Evolutionary conservation across 2,329 filamentous ascomycete genomes (phyloP).

Genomic region (Pyrenophora seminiperda): DNA sequence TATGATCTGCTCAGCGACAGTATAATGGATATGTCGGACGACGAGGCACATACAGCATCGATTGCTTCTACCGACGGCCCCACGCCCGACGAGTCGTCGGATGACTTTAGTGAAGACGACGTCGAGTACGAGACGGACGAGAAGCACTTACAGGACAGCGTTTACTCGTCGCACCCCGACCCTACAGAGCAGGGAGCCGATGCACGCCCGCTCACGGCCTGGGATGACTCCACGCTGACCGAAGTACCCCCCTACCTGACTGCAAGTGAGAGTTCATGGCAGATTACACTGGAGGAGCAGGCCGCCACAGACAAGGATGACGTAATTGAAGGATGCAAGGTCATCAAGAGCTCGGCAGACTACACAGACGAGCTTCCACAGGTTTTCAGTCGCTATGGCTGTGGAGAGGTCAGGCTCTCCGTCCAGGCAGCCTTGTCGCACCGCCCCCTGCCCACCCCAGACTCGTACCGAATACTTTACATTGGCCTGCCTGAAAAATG

Average conservation of each 20-base stretch:
- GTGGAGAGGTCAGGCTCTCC: conserved; percentile 34
- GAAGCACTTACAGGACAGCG: conserved; percentile 22
- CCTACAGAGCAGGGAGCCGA: conserved; percentile 22
- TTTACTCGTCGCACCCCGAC: conserved; percentile 29
- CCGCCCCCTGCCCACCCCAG: conserved; percentile 29
- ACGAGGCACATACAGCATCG: conserved; percentile 46
- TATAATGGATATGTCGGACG: conserved; percentile 41
- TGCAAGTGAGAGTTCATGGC: conserved; percentile 25
- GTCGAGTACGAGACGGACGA: conserved; percentile 36
- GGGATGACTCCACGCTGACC: conserved; percentile 39
- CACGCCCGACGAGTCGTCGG: conserved; percentile 42
- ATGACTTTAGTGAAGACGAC: conserved; percentile 39
- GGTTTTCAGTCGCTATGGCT: conserved; percentile 35
- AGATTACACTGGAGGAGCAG: conserved; percentile 36
- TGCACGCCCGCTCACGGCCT: conserved; percentile 20
- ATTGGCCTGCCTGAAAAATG: conserved; percentile 39
- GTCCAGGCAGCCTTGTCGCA: conserved; percentile 37
- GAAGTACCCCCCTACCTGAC: conserved; percentile 33
- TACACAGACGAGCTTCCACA: conserved; percentile 27
- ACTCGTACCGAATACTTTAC: conserved; percentile 42
- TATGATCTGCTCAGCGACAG: conserved; percentile 43
- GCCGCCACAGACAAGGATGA: conserved; percentile 11
- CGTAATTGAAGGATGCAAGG: conserved; percentile 23
- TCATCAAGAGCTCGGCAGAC: conserved; percentile 33
- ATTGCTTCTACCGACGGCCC: conserved; percentile 43